These are phyloP conservation scores for Pseudohalonectria lignicola DNA, from an alignment of 2,329 filamentous ascomycete species.

Conservation along the genomic window DNA sequence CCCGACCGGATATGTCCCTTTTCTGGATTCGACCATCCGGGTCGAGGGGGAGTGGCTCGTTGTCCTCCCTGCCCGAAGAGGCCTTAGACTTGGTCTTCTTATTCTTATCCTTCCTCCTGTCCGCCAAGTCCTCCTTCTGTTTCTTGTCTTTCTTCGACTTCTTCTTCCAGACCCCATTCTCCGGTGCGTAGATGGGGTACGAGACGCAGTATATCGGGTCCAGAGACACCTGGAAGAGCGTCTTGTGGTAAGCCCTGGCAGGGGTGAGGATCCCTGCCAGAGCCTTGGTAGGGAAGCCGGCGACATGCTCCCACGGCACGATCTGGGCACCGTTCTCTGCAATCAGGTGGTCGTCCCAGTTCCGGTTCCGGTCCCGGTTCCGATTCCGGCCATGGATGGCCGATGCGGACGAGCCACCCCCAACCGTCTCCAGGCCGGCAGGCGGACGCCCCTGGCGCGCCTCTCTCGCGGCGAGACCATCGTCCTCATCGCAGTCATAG, in stretches of 20 bases:
- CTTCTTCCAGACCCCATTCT: conserved; percentile 68
- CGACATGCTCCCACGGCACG: conserved; percentile 61
- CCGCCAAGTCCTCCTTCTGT: too few relatives aligned
- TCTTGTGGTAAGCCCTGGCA: conserved; percentile 65
- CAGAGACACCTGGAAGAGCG: conserved; percentile 69
- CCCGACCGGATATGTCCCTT: too few relatives aligned
- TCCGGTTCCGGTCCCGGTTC: conserved; percentile 34
- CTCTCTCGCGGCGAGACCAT: conserved; percentile 38
- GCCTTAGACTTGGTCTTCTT: conserved; percentile 10
- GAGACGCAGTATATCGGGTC: conserved; percentile 73
- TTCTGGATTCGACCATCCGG: too few relatives aligned
- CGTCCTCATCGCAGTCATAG: conserved; percentile 25
- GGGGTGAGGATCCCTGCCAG: conserved; percentile 74
- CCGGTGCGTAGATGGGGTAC: conserved; percentile 71
- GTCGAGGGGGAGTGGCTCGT: conserved; percentile 11
- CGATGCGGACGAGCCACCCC: conserved; percentile 19
- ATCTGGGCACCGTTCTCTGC: conserved; percentile 45
- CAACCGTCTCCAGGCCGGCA: conserved; percentile 15
- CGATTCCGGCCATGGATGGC: too few relatives aligned
- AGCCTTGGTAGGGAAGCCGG: conserved; percentile 64
- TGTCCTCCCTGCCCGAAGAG: conserved; percentile 12
- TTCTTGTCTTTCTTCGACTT: conserved; percentile 36
- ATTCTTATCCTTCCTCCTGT: conserved; percentile 19
- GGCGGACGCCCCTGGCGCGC: conserved; percentile 20
- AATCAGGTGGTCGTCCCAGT: conserved; percentile 43